Evolutionary conservation across 768 basidiomycete species (phyloP).

Genomic region (Epithele typhae): DNA sequence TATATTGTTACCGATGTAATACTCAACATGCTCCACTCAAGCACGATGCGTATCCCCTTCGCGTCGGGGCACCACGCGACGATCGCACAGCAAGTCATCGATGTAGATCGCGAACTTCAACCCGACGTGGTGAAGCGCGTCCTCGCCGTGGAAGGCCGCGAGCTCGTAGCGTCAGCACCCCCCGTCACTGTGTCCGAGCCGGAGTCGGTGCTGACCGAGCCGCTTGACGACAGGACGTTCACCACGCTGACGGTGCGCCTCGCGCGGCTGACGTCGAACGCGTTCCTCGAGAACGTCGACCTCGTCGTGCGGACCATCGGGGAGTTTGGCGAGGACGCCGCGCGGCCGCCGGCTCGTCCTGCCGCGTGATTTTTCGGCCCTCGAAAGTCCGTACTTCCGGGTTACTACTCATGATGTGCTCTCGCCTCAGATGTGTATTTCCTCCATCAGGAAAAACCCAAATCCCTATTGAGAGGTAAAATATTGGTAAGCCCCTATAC

Average conservation of each 20-base stretch:
- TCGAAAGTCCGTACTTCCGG: no score
- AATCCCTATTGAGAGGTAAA: no score
- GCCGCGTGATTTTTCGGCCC: no score
- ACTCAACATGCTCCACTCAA: no score
- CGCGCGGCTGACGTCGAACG: conserved; percentile 80
- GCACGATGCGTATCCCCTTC: conserved; percentile 77
- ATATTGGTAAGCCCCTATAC: no score
- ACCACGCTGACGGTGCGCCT: conserved; percentile 78
- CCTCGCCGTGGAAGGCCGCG: conserved; percentile 61
- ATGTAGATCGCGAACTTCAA: conserved; percentile 84
- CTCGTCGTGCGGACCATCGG: conserved; percentile 78
- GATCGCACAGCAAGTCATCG: conserved; percentile 80
- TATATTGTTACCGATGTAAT: no score
- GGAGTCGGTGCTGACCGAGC: conserved; percentile 2
- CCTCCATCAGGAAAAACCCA: no score
- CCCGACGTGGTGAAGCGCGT: conserved; percentile 72
- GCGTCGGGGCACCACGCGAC: conserved; percentile 65
- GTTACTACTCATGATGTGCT: no score
- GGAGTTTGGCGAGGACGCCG: conserved; percentile 72
- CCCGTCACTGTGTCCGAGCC: background rate
- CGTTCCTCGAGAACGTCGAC: conserved; percentile 87
- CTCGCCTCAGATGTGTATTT: no score
- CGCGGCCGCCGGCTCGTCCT: conserved; percentile 17
- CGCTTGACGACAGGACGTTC: conserved; percentile 51
- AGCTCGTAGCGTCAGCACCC: conserved; percentile 61